Evolutionary conservation across 1,139 yeast genomes (phyloP).

Genomic region (Yamadazyma taylorii): DNA sequence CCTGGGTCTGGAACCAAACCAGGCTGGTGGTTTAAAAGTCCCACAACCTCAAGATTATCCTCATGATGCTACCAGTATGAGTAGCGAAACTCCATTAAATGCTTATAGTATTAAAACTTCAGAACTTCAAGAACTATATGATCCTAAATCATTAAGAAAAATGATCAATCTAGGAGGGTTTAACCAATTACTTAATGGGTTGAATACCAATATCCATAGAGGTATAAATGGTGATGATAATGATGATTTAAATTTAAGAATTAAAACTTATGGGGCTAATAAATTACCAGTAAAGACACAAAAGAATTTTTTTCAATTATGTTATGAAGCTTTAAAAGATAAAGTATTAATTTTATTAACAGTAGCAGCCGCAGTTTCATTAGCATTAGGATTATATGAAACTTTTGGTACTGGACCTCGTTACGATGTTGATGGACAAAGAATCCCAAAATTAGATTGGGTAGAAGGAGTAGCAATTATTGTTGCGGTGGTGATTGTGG

Average conservation of each 20-base stretch:
- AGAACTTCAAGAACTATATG: slow-evolving; percentile 45
- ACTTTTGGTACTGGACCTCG: slow-evolving; percentile 82
- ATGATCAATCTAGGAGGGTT: slow-evolving; percentile 47
- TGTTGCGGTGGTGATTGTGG: slow-evolving; percentile 88
- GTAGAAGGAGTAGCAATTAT: slow-evolving; percentile 98
- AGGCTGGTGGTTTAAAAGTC: slow-evolving; percentile 2
- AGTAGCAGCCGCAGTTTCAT: slow-evolving; percentile 83
- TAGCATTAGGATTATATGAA: slow-evolving; percentile 89
- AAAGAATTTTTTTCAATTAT: slow-evolving; percentile 65
- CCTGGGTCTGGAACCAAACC: no score
- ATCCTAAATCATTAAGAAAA: slow-evolving; percentile 49
- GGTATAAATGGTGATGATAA: slow-evolving; percentile 45
- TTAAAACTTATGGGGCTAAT: slow-evolving; percentile 61
- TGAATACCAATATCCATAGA: slow-evolving; percentile 37
- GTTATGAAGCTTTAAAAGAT: slow-evolving; percentile 87
- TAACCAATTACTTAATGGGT: slow-evolving; percentile 23
- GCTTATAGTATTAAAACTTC: slow-evolving; percentile 19
- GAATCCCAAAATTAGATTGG: slow-evolving; percentile 86
- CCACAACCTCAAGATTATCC: slow-evolving; percentile 9
- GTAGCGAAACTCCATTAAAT: slow-evolving; percentile 17
- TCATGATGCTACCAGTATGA: slow-evolving; percentile 12
- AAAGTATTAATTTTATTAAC: slow-evolving; percentile 82
- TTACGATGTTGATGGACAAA: slow-evolving; percentile 73
- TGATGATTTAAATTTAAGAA: slow-evolving; percentile 36
- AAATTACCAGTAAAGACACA: slow-evolving; percentile 66